These are phyloP conservation scores for Silene noctiflora DNA, from an alignment of 179 eudicot species.

Conservation along the genomic window DNA sequence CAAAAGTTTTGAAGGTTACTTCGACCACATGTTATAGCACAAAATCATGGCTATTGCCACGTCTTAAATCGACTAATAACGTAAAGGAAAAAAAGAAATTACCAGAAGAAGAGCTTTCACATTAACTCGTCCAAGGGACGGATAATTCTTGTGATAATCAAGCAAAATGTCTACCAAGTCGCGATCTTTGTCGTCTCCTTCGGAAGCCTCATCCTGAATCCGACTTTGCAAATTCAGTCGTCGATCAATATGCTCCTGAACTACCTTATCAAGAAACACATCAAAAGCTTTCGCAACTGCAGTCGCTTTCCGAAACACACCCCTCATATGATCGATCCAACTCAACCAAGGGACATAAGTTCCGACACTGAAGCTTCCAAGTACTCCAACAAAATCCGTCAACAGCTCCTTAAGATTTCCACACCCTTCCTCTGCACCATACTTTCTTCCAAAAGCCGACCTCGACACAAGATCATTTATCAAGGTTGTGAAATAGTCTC, in stretches of 20 bases:
- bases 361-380: constrained; percentile 34
- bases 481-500: constrained; percentile 16
- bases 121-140: neutral
- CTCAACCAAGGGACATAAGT: constrained; percentile 36
- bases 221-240: neutral
- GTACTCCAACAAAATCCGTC: neutral
- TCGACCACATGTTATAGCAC: too few relatives aligned
- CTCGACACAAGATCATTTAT: constrained; percentile 26
- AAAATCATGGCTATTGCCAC: too few relatives aligned
- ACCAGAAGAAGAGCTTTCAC: constrained; percentile 25
- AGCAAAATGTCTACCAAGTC: constrained; percentile 32
- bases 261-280: constrained; percentile 15
- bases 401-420: constrained; percentile 20
- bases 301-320: constrained; percentile 13
- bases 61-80: too few relatives aligned
- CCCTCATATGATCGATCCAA: constrained; percentile 28
- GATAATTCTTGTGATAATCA: constrained; percentile 18
- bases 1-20: too few relatives aligned
- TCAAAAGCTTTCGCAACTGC: constrained; percentile 21
- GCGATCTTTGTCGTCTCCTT: neutral
- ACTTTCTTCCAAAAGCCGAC: constrained; percentile 44
- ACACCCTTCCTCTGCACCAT: constrained; percentile 19
- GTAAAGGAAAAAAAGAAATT: neutral
- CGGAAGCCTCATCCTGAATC: neutral
- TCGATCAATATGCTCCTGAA: constrained; percentile 18